Base-by-base conservation (phyloP, 108 stramenopile species). In the Nitzschia palea region DNA sequence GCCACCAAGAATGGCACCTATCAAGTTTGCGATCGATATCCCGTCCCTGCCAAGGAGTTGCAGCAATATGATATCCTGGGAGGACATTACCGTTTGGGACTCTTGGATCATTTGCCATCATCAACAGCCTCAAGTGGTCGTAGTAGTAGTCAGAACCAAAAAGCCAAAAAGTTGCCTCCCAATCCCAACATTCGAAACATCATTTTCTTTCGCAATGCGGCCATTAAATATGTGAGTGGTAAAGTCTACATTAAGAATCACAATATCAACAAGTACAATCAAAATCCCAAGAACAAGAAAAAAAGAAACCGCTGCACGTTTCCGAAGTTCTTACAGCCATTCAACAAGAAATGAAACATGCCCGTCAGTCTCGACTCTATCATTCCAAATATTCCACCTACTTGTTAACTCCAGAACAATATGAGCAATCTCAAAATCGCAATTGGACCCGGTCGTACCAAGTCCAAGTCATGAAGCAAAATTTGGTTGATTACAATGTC, bases 81-180 rank as follows among this genome's bases (percentile, higher is more conserved):
- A 20, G 82, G 85, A n/a, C 82, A 86, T 64, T 67, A 71, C 33
- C 67, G 61, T 10, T 53, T 86, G 27, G 82, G 82, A 0, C 56
- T 42, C 15, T 65, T 43, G 9, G 70, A 72, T 40, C 37, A 61
- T 23, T 71, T 67, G 61, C 42, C 51, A 26, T 22, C 34, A 26
- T 29, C 1, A 37, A 1, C 26, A 54, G 29, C 42, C 12, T 23
- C 15, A 17, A 34, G 32, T 48, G n/a, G 22, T 31, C 36, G 9
- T 57, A 15, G 40, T 22, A 29, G 23, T 25, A 18, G n/a, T 23
- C 9, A 52, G 8, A 25, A 43, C 3, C 8, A 30, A 31, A 32
- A 42, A 32, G 23, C 44, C 18, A 18, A 20, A 18, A 17, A 20
- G 20, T 26, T 6, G 1, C 51, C 27, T 12, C 51, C 1, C 23